Percentiles rank a stretch among this genome's conserved stretches.
These are phyloP conservation scores for Mallotus japonicus DNA, from an alignment of 441 rosid species.

Conservation along the genomic window DNA sequence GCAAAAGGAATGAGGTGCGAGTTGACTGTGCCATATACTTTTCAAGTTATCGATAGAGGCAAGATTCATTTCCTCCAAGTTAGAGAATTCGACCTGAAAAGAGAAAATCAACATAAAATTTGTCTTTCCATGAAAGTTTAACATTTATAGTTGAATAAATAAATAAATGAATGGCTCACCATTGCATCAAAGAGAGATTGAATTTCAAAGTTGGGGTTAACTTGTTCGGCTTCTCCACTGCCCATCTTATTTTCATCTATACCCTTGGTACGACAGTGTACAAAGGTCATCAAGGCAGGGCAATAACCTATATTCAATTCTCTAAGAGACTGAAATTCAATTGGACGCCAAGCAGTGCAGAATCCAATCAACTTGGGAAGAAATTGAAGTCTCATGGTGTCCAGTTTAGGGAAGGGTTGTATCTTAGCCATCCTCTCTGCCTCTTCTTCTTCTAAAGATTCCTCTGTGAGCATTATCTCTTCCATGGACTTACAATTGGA, in stretches of 20 bases:
- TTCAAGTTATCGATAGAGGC: neutral
- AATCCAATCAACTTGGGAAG: neutral
- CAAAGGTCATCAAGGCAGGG: neutral
- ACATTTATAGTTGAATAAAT: no score
- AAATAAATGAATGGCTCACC: no score
- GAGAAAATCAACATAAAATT: neutral
- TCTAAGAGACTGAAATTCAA: slow-evolving; percentile 3
- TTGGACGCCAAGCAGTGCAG: neutral
- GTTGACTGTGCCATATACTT: neutral
- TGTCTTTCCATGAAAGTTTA: no score
- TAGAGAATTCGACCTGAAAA: neutral
- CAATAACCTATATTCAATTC: neutral
- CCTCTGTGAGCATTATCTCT: neutral
- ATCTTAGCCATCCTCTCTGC: no score
- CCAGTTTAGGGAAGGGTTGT: no score
- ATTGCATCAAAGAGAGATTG: no score
- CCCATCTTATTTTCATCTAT: neutral
- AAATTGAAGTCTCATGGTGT: no score
- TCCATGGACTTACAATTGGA: neutral
- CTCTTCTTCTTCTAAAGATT: no score
- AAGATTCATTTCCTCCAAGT: slow-evolving; percentile 5
- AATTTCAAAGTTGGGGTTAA: no score
- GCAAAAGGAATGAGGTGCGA: no score
- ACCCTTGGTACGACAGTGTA: no score
- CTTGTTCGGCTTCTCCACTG: no score